Percentiles rank a stretch among this genome's conserved stretches.
These are phyloP conservation scores for Penicillium sp. DNA, from an alignment of 2,329 filamentous ascomycete species.

Conservation along the genomic window DNA sequence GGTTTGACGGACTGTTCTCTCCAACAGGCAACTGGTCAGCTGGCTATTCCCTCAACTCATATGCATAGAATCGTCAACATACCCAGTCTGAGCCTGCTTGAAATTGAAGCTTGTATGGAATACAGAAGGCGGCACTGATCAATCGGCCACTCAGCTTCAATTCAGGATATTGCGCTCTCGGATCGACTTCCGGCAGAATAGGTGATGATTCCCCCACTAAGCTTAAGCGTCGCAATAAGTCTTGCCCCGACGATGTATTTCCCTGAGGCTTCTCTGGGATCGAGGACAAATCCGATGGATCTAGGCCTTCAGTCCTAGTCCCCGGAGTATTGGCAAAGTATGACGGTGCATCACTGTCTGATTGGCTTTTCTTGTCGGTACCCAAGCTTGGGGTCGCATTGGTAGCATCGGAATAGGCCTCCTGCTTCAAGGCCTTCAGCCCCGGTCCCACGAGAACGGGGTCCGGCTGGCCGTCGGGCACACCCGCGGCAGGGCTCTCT, in stretches of 20 bases:
- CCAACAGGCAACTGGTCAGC: conserved; percentile 7
- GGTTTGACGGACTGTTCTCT: conserved; percentile 65
- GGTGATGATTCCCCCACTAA: conserved; percentile 42
- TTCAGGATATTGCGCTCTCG: conserved; percentile 56
- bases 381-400: conserved; percentile 30
- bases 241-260: conserved; percentile 49
- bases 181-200: conserved; percentile 51
- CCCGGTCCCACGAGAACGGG: conserved; percentile 32
- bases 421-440: conserved; percentile 26
- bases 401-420: conserved; percentile 30
- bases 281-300: conserved; percentile 16
- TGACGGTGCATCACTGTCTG: conserved; percentile 25
- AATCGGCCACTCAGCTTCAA: conserved; percentile 62
- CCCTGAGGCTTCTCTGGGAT: conserved; percentile 46
- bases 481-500: conserved; percentile 22
- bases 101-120: conserved; percentile 61
- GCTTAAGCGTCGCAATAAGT: conserved; percentile 56
- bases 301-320: conserved; percentile 18
- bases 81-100: conserved; percentile 58
- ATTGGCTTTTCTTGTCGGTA: conserved; percentile 20
- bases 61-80: conserved; percentile 20
- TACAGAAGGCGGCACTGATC: conserved; percentile 64
- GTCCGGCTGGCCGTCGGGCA: conserved; percentile 32
- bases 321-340: conserved; percentile 32
- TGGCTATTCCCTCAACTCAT: background rate